Evolutionary conservation across 2,329 filamentous ascomycete genomes (phyloP), one percentile per base, ranked within the genome.

Genomic region (Colletotrichum musae): DNA sequence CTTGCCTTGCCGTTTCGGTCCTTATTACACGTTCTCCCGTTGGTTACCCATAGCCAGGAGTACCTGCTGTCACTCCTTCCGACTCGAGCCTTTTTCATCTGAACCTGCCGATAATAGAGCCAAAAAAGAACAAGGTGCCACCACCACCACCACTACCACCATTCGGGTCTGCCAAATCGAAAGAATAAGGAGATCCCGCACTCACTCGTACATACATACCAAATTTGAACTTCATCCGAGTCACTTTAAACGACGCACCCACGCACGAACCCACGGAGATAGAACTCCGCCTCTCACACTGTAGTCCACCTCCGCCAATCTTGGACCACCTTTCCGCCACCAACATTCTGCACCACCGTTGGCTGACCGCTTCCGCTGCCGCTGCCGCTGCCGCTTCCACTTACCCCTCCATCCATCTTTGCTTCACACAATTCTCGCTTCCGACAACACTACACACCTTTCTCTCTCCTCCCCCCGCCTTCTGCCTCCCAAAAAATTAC

Each of bases 41-140:
- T 32, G 58, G 47, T 24, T 24, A 24, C 21, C 21, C 3, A 4
- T 24, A 24, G 21, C 21, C 21, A 24, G 21, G 21, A 24, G 21
- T 24, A 24, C 21, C 21, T 24, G 3, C 21, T 39, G 32, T 36
- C 32, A 36, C 32, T 36, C 32, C 32, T 24, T 53, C 32, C 62
- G 54, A 53, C 43, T 58, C 47, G 21, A 68, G 60, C 26, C 41
- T 65, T 54, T 64, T 65, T 69, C 66, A 48, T 65, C 66, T 69
- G 66, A 69, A 69, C 66, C 54, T 32, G 43, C 61, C 32, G 59
- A 54, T 53, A 62, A 54, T 53, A 62, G 43, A 53, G 39, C 59
- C 47, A 28, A 60, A 28, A 21, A 36, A 36, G 7, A 36, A 24
- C 21, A 24, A 36, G 32, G 32, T 36, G 10, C 32, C 32, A 6